These are phyloP conservation scores for Sungouiozyma intestinalis DNA, from an alignment of 805 yeast genomes.

Conservation along the genomic window DNA sequence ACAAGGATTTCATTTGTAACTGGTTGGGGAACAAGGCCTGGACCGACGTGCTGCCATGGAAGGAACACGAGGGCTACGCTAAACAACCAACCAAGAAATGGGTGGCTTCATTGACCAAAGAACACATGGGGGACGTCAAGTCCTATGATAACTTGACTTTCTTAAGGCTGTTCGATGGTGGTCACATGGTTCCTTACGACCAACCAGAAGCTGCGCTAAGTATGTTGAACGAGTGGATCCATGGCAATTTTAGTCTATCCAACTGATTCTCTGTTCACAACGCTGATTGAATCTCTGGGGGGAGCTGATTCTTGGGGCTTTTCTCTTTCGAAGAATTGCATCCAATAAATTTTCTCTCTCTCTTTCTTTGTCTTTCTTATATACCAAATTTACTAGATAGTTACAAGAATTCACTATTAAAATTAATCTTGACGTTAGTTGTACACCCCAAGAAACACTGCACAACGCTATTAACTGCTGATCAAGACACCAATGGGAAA, in stretches of 20 bases:
- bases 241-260: slow-evolving; percentile 43
- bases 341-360: too few species aligned
- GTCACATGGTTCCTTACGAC: slow-evolving; percentile 93
- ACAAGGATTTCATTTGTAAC: slow-evolving; percentile 91
- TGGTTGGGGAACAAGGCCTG: slow-evolving; percentile 92
- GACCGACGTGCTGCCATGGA: slow-evolving; percentile 68
- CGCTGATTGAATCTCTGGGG: too few species aligned
- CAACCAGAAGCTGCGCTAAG: slow-evolving; percentile 70
- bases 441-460: too few species aligned
- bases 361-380: too few species aligned
- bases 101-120: slow-evolving; percentile 34
- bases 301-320: too few species aligned
- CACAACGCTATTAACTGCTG: too few species aligned
- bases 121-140: slow-evolving; percentile 58
- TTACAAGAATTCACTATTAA: too few species aligned
- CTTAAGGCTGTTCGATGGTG: slow-evolving; percentile 78
- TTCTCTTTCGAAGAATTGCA: too few species aligned
- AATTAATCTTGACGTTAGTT: too few species aligned
- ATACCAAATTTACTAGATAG: too few species aligned
- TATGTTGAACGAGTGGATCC: slow-evolving; percentile 79
- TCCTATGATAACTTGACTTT: slow-evolving; percentile 64
- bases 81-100: slow-evolving; percentile 36
- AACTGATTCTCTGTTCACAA: too few species aligned
- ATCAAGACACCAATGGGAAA: background rate
- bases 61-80: slow-evolving; percentile 43